These are phyloP conservation scores for Talaromyces rugulosus DNA, from an alignment of 2,329 filamentous ascomycete genomes.

Conservation along the genomic window DNA sequence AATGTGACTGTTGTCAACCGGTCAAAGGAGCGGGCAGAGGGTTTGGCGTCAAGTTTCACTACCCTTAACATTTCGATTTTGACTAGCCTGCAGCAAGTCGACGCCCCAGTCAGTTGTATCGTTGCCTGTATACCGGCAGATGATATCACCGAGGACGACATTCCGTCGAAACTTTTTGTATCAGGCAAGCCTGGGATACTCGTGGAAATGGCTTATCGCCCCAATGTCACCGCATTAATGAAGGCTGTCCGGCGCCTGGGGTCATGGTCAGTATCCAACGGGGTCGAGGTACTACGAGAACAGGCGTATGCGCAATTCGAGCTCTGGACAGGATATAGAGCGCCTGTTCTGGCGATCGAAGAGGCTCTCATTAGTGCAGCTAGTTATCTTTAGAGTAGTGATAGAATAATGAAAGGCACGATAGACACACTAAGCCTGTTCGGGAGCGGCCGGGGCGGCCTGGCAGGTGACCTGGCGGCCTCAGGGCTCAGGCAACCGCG, in stretches of 20 bases:
- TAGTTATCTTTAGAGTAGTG: not conserved
- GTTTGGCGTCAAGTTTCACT: not conserved
- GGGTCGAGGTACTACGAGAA: conserved; percentile 22
- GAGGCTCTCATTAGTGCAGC: conserved; percentile 13
- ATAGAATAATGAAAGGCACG: not conserved
- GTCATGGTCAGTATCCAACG: conserved; percentile 15
- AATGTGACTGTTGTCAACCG: conserved; percentile 4
- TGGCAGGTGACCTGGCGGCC: not conserved
- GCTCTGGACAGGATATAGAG: conserved; percentile 18
- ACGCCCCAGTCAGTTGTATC: not conserved
- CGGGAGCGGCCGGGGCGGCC: not conserved
- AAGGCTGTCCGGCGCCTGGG: conserved; percentile 15
- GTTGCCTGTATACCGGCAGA: conserved; percentile 9
- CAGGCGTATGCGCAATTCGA: conserved; percentile 23
- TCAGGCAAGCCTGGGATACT: not conserved
- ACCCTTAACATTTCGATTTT: not conserved
- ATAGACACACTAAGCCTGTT: not conserved
- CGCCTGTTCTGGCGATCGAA: not conserved
- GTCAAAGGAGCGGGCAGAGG: not conserved
- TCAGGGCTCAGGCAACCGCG: not conserved
- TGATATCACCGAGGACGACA: conserved; percentile 21
- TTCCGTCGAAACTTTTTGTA: conserved; percentile 13
- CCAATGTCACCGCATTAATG: conserved; percentile 6
- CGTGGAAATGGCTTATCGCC: conserved; percentile 5
- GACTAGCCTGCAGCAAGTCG: not conserved